A percentile compares a stretch with the other conserved stretches of the same genome.
Conservation (phyloP, 2,329 filamentous ascomycete genomes). For the Ambrosiella xylebori region DNA sequence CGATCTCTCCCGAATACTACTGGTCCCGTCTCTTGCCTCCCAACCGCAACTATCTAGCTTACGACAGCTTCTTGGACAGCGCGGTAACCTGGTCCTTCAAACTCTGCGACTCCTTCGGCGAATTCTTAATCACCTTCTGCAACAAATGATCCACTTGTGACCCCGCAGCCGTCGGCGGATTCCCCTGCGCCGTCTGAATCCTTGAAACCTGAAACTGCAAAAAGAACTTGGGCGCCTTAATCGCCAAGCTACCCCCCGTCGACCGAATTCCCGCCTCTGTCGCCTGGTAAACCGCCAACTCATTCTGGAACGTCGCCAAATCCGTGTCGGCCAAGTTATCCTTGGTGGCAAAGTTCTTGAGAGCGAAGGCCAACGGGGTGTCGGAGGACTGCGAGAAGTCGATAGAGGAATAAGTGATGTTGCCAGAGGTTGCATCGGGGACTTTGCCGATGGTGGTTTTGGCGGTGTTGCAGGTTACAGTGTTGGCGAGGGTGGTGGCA, state of each 20-base stretch:
- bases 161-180: slow-evolving; percentile 31
- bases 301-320: slow-evolving; percentile 33
- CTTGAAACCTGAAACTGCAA: slow-evolving; percentile 39
- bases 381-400: slow-evolving; percentile 35
- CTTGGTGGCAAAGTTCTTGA: slow-evolving; percentile 34
- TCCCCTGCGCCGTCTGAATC: slow-evolving; percentile 42
- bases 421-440: slow-evolving; percentile 37
- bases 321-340: slow-evolving; percentile 30
- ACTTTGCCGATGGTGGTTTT: slow-evolving; percentile 31
- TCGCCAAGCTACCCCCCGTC: slow-evolving; percentile 32
- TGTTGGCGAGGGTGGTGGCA: slow-evolving; percentile 25
- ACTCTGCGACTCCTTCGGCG: slow-evolving; percentile 28
- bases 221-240: slow-evolving; percentile 49
- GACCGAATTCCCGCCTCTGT: slow-evolving; percentile 42
- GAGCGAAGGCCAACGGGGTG: slow-evolving; percentile 35
- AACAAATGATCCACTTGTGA: slow-evolving; percentile 38
- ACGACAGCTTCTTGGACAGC: slow-evolving; percentile 17
- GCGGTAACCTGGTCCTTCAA: slow-evolving; percentile 35
- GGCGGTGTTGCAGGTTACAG: slow-evolving; percentile 32
- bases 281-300: slow-evolving; percentile 38
- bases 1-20: too few species aligned
- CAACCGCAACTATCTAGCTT: not conserved
- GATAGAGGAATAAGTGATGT: slow-evolving; percentile 33
- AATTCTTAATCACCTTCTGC: slow-evolving; percentile 40
- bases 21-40: too few species aligned